Evolutionary conservation across 345 rosid genomes (phyloP), one percentile per base, ranked within the genome.

Genomic region (Excoecaria agallocha): DNA sequence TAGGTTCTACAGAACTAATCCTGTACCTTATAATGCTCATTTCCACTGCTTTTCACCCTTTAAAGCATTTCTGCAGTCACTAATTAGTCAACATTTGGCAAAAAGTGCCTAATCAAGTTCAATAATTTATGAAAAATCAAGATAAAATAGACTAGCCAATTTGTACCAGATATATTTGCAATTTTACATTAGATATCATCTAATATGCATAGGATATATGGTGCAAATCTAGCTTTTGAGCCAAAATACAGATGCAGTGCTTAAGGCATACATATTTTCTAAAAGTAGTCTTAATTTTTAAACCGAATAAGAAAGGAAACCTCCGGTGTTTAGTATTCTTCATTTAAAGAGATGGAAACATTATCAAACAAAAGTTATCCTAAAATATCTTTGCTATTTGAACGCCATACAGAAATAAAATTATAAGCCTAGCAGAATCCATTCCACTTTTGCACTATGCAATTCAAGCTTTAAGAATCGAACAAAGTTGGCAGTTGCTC

Each of bases 21-120:
- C 64, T 92, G 89, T 72, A 85, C 88, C 83, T 81, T 83, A n/a
- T 82, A 63, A 63, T 75, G 92, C 81, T 87, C 97, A 76, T 89
- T 75, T 85, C 86, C 86, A 84, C 76, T 50, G 80, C 89, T 82
- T 84, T 91, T 82, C 92, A 86, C 63, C 99, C 98, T 90, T 98
- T 90, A 84, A 84, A 95, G 92, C 86, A 89, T 95, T 91, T 95
- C 99, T 95, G 97, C 72, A 85, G 63, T 77, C 50, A 79, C 69
- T 75, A 81, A 75, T 61, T 49, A 81, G 78, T 89, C 76, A 87
- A 78, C 70, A 85, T 52, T 66, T 76, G 72, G 78, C 73, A 77
- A 22, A 74, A 52, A n/a, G 60, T 62, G 56, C 48, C 58, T 16
- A 20, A 57, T 37, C 17, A 49, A 22, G 37, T 22, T 68, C 57